Evolutionary conservation across 2,329 filamentous ascomycete species (phyloP), one percentile per base, ranked within the genome.

Genomic region (Cercospora janseana): DNA sequence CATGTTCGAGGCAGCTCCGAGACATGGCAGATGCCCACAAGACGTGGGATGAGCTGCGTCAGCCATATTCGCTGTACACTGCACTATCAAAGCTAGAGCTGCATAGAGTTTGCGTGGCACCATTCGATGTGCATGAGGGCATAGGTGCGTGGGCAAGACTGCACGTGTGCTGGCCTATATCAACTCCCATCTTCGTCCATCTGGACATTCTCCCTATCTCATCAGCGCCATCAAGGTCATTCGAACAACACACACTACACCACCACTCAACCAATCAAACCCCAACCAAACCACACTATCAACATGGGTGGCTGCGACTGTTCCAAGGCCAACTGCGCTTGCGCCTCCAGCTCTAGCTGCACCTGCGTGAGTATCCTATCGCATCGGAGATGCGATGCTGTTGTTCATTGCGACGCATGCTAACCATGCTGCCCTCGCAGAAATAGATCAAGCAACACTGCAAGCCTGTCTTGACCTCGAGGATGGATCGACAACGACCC

Each of bases 301-400:
- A 66, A 48, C 45, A 67, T 65, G 63, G 63, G 61, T 58, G 55
- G 59, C 54, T 67, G 62, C 56, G 47, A 56, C 47, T 64, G 61
- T 63, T 61, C 58, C 52, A 65, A 64, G 60, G 47, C 54, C 44
- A 53, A 50, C 54, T 66, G 63, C 60, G 46, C 49, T 41, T 66
- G 63, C 58, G 54, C 57, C 15, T 45, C 32, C 50, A 58, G 55
- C 42, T 58, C 57, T 42, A 59, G 49, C 56, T 67, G 64, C 64
- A 60, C 43, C 51, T 67, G 64, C 64, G 63, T 64, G 59, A 44
- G 63, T 59, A 29, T 12, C 8, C 26, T 6, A 49, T 6, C 8
- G 13, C 18, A 31, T 15, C 12, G 6, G 20, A 13, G n/a, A n/a
- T n/a, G n/a, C n/a, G n/a, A n/a, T n/a, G n/a, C n/a, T n/a, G n/a